Conservation (phyloP, 2,329 filamentous ascomycete species). For the Neocatenulostroma microsporum region DNA sequence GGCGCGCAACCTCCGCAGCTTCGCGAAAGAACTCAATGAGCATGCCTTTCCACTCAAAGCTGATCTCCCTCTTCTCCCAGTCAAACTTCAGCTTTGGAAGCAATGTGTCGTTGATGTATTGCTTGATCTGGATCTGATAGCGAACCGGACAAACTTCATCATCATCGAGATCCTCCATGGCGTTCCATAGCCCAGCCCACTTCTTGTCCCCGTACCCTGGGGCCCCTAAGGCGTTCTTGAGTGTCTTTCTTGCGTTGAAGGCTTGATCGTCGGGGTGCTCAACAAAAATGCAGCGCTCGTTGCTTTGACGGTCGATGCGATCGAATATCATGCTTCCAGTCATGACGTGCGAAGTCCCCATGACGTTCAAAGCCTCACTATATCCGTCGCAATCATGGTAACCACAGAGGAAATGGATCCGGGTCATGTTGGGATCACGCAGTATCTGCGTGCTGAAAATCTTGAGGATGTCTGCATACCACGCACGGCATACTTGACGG, state of each 20-base stretch:
- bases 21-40: background rate
- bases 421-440: background rate
- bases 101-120: background rate
- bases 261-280: background rate
- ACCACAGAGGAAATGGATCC: background rate
- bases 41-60: slow-evolving; percentile 1
- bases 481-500: background rate
- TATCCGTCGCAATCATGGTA: background rate
- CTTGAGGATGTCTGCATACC: background rate
- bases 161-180: background rate
- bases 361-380: background rate
- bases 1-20: background rate
- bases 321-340: slow-evolving; percentile 1
- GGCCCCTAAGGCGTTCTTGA: too few relatives aligned
- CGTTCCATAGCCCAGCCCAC: too few relatives aligned
- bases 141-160: background rate
- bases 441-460: background rate
- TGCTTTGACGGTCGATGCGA: background rate
- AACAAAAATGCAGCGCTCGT: background rate
- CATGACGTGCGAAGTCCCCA: too few relatives aligned
- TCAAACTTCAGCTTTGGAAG: background rate
- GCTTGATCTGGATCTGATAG: background rate
- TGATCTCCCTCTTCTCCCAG: background rate
- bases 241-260: too few relatives aligned
- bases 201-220: too few relatives aligned